Base-by-base conservation (phyloP, 805 yeast species). In the Kazachstania kunashirensis region DNA sequence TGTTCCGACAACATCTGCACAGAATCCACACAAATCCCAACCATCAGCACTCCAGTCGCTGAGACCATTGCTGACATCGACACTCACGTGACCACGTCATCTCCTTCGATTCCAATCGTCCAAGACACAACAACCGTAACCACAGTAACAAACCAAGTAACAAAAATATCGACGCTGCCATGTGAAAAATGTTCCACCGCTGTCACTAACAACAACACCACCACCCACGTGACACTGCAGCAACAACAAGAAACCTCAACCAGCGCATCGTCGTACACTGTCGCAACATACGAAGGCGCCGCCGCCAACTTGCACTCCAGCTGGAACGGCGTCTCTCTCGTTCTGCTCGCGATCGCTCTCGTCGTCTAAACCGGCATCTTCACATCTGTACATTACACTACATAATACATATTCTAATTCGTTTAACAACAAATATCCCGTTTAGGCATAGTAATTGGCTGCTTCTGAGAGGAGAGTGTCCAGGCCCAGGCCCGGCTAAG, bases 171-270 rank as follows among this genome's bases (percentile, higher is more conserved):
- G 11, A 17, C 30, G 18, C 14, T 24, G 15, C n/a, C 37, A 26
- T 23, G 30, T 11, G 19, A 18, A 14, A 18, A 30, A 13, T 11
- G 31, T 24, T 25, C 42, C 6, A n/a, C 34, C 14, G 16, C 39
- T 20, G 17, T 37, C 15, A 9, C 34, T 24, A n/a, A 24, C 28
- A 7, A 34, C n/a, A n/a, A n/a, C n/a, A n/a, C n/a, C n/a, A n/a
- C n/a, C n/a, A n/a, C 17, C 9, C 29, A 26, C 9, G 16, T 26
- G 17, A 19, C 31, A 10, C n/a, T 29, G 17, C 18, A 6, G 11
- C 17, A 29, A 19, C 31, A 28, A 16, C 30, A 17, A 29, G 21
- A n/a, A n/a, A n/a, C n/a, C n/a, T n/a, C n/a, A n/a, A n/a, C n/a
- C 18, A 27, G 18, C 14, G 10, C 30, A 14, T 17, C 31, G n/a